These are phyloP conservation scores for Pythium rishiriense DNA, from an alignment of 352 stramenopile genomes.

Conservation along the genomic window DNA sequence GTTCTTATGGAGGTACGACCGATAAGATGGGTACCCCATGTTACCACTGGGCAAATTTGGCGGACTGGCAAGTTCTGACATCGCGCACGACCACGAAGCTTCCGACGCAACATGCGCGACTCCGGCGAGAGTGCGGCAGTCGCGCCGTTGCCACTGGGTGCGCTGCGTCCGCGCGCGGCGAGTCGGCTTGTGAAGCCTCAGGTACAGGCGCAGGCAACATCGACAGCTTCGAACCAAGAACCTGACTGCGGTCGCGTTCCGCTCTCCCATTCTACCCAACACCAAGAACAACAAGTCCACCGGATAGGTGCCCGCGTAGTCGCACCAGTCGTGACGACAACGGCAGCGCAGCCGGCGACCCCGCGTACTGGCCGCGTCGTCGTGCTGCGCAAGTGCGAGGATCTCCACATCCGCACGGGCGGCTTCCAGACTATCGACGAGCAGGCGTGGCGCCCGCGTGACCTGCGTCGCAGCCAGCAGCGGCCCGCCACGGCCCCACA, in stretches of 20 bases:
- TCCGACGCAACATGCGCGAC: background rate
- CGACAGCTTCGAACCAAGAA: conserved; percentile 13
- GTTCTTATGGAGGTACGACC: background rate
- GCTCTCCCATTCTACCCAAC: background rate
- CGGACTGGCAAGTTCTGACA: background rate
- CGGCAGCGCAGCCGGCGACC: background rate
- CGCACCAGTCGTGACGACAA: background rate
- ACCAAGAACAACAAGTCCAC: background rate
- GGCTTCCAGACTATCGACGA: conserved; percentile 85
- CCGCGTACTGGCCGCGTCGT: conserved; percentile 19
- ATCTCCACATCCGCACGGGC: conserved; percentile 63
- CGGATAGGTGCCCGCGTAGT: conserved; percentile 1
- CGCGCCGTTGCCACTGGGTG: background rate
- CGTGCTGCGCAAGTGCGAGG: conserved; percentile 68
- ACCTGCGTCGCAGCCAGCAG: conserved; percentile 18
- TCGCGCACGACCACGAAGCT: background rate
- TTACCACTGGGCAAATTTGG: background rate
- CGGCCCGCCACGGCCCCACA: background rate
- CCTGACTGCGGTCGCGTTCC: background rate
- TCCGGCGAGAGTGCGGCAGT: background rate
- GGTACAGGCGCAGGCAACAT: background rate
- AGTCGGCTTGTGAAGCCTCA: conserved; percentile 23
- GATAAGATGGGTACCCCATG: conserved; percentile 28
- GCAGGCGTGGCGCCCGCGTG: conserved; percentile 32
- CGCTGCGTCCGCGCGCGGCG: background rate